Base-by-base conservation (phyloP, 805 yeast genomes). In the Yarrowia divulgata region DNA sequence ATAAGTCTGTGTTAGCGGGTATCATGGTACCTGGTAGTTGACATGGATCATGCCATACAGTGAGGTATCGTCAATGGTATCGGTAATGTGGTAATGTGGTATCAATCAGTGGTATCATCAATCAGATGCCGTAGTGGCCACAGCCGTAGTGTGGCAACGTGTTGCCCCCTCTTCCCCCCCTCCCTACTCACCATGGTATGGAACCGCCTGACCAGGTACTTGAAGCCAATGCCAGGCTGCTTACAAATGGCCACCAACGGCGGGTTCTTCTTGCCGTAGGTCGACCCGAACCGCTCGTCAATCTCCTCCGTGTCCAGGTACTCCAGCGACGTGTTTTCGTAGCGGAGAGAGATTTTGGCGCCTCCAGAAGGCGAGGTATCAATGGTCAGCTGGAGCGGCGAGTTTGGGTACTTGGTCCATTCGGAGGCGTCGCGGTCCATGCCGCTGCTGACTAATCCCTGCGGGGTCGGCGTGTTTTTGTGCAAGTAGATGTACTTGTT, bases 191-290 rank as follows among this genome's bases (percentile, higher is more conserved):
- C 66, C 68, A 63, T 63, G 13, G 50, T 40, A 23, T 63, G 68
- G 8, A 37, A 48, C 29, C 57, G 14, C 39, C 39, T 1, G 3
- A 63, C 48, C 16, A 63, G 32, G 39, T 48, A 63, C 46, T 63
- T 63, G 68, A 63, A 63, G 2, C 68, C 68, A 16, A 63, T 63
- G 1, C 57, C 68, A 3, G 23, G 50, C 46, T 60, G 50, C 19
- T 45, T 60, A 34, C 66, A 60, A 19, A 43, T 43, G 19, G 66
- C 66, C 8, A 60, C 34, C 39, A 60, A 12, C 3, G 66, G 66
- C 8, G 66, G 66, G 14, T 45, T 60, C 43, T n/a, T 12, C 19
- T 43, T 60, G 19, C 52, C 66, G 43, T 43, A 60, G 8, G 18
- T 34, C 19, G 42, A 6, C 0, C 42, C 66, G 35, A 60, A 60